These are phyloP conservation scores for Steccherinum ochraceum DNA, from an alignment of 768 basidiomycete species.

Conservation along the genomic window DNA sequence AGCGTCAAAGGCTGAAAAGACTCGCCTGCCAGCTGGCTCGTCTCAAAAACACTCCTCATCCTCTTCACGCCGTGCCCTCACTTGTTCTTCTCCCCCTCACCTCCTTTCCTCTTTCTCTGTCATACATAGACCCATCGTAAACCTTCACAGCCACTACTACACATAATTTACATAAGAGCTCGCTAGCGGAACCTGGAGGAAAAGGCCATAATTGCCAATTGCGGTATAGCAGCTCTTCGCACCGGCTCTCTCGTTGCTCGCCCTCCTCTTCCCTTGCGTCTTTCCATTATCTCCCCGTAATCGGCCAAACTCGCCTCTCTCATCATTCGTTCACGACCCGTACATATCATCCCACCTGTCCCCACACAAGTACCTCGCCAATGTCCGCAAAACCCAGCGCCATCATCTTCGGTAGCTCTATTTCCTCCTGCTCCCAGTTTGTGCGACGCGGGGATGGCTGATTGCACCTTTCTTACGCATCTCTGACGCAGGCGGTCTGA, in stretches of 20 bases:
- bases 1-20: no score
- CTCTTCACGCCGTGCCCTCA: no score
- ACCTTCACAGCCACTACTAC: not conserved
- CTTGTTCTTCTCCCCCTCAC: not conserved
- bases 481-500: constrained; percentile 58
- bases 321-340: constrained; percentile 13
- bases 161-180: not conserved
- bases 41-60: no score
- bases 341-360: constrained; percentile 1
- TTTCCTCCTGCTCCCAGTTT: not conserved
- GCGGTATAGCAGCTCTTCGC: constrained; percentile 3
- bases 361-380: constrained; percentile 3
- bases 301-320: constrained; percentile 18
- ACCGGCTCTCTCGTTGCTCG: not conserved
- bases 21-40: no score
- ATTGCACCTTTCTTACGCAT: constrained; percentile 6
- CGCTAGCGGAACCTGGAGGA: not conserved
- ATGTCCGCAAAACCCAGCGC: constrained; percentile 55
- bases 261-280: constrained; percentile 10
- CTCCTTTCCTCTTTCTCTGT: not conserved
- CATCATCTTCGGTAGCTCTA: constrained; percentile 73
- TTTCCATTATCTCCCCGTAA: constrained; percentile 18
- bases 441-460: no score
- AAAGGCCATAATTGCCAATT: constrained; percentile 5
- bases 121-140: not conserved